These are phyloP conservation scores for Annulohypoxylon stygium DNA, from an alignment of 495 filamentous ascomycete genomes.

Conservation along the genomic window DNA sequence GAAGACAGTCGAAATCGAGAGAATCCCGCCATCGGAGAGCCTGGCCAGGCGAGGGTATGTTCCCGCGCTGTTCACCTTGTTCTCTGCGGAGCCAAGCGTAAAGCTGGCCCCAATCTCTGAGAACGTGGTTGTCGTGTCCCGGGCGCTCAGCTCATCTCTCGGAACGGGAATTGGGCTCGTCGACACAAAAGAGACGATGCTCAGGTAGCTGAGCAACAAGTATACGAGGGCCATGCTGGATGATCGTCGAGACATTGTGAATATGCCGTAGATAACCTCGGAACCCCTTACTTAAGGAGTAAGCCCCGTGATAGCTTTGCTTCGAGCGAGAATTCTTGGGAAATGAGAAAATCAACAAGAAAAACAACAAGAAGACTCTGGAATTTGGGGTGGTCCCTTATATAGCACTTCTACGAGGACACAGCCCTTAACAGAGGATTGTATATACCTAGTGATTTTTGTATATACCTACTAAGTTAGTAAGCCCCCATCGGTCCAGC, in stretches of 20 bases:
- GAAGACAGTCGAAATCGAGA: conserved; percentile 57
- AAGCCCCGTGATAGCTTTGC: background rate
- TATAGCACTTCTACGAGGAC: conserved; percentile 28
- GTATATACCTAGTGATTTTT: background rate
- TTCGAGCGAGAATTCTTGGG: background rate
- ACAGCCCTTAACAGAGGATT: background rate
- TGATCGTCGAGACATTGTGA: conserved; percentile 10
- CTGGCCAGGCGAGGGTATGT: conserved; percentile 64
- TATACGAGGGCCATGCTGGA: conserved; percentile 30
- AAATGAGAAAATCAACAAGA: background rate
- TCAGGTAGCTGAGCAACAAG: conserved; percentile 27
- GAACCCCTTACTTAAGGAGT: conserved; percentile 19
- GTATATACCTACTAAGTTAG: conserved; percentile 1
- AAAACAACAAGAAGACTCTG: background rate
- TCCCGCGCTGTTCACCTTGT: conserved; percentile 41
- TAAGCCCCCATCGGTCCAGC: background rate
- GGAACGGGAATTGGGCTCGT: conserved; percentile 21
- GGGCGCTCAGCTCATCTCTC: conserved; percentile 4
- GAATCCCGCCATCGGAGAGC: conserved; percentile 61
- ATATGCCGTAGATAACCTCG: background rate
- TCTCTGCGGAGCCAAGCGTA: conserved; percentile 27
- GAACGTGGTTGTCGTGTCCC: conserved; percentile 28
- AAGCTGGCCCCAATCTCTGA: conserved; percentile 35
- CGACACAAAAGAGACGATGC: conserved; percentile 30
- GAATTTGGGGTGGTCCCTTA: conserved; percentile 18